phyloP scores from a whole-genome alignment of 2,329 filamentous ascomycete genomes.

The Emergomyces orientalis region DNA sequence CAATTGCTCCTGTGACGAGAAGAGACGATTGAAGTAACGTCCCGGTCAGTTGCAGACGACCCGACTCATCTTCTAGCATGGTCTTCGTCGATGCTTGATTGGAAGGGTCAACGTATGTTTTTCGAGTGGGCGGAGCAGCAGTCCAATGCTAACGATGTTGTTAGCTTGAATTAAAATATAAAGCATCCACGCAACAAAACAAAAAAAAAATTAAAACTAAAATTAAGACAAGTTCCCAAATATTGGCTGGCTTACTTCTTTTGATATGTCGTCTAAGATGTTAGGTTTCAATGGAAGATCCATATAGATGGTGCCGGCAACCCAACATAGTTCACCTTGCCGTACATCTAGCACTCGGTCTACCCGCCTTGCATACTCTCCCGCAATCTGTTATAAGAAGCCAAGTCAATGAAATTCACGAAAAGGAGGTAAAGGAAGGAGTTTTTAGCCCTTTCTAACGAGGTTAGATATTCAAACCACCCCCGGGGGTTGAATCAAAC shows the following conservation, averaged over 20 bases:
- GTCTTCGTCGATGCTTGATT: conserved; percentile 47
- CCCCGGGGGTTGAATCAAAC: too few species aligned
- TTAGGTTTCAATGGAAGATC: conserved; percentile 94
- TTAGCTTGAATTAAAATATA: conserved; percentile 11
- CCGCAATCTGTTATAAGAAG: conserved; percentile 50
- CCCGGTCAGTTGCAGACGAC: conserved; percentile 71
- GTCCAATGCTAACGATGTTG: conserved; percentile 63
- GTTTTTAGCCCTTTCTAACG: not conserved
- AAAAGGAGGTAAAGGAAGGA: not conserved
- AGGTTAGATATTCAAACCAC: not conserved
- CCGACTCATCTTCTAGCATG: conserved; percentile 94
- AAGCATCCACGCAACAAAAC: not conserved
- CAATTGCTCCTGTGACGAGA: conserved; percentile 84
- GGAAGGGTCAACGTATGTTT: conserved; percentile 60
- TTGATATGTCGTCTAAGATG: conserved; percentile 87
- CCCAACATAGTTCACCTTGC: conserved; percentile 92
- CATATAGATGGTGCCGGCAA: conserved; percentile 91
- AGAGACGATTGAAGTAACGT: conserved; percentile 56
- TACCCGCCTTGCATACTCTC: conserved; percentile 63
- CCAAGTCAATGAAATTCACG: not conserved
- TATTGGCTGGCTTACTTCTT: conserved; percentile 55
- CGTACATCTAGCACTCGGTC: conserved; percentile 90
- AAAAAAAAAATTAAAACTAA: not conserved
- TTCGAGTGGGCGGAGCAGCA: conserved; percentile 63
- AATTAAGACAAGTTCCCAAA: not conserved